Evolutionary conservation across 306 rosid species (phyloP), one percentile per base, ranked within the genome.

Genomic region (Neltuma alba): DNA sequence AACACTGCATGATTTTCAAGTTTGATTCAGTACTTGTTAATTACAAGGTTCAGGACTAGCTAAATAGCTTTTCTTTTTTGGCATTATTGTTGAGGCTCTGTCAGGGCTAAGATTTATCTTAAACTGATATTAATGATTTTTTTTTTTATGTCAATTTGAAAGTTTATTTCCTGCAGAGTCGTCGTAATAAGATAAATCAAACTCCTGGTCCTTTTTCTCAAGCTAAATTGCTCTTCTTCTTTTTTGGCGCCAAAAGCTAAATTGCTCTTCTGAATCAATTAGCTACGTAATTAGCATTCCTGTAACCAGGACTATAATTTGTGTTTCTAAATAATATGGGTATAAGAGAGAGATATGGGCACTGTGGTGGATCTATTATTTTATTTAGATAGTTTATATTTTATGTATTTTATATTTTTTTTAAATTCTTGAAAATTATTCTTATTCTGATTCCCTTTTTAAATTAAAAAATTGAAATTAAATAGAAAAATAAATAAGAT

Each of bases 1-100:
- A 58, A 88, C 83, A 81, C 80, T 85, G 78, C 85, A 77, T 82
- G 77, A 76, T 10, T 82, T 65, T 75, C 76, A 47, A 84, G 79
- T 72, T 81, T 21, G 72, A 38, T 79, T 52, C 79, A 79, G 79
- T 31, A 70, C 67, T 64, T 73, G 52, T 72, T 78, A 83, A 85
- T 54, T 54, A 54, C 80, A 70, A 82, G 83, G 79, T 75, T 75
- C 73, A 34, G 18, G 41, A 61, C 11, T 21, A 0, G 31, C 72
- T 11, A n/a, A n/a, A n/a, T n/a, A 37, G 70, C 47, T 13, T 66
- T 66, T 66, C 20, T 66, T 38, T 38, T 38, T 66, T 66, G 48
- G 71, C 25, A 36, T 37, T 20, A 37, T 23, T 10, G 13, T 36
- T 15, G 7, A 27, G 66, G 37, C 28, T 16, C n/a, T 65, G 28